Evolutionary conservation across 805 yeast species (phyloP).

Genomic region (Pichia phayaonensis): DNA sequence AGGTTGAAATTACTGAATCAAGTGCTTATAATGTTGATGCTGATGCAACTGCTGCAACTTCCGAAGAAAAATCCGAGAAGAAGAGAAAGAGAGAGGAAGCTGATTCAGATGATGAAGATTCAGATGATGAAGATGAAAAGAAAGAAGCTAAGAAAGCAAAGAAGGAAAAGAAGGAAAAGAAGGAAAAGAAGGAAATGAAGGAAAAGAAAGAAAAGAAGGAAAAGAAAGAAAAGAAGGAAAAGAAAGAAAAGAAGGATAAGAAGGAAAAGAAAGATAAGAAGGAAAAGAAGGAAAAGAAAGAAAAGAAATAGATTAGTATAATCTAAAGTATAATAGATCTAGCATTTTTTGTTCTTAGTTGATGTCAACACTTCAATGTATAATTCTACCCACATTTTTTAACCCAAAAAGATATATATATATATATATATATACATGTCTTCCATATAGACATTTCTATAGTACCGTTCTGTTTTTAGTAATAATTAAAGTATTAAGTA

Average conservation of each 20-base stretch:
- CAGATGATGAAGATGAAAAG: slow-evolving; percentile 19
- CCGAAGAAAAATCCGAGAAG: slow-evolving; percentile 14
- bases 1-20: slow-evolving; percentile 79
- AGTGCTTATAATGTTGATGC: slow-evolving; percentile 93
- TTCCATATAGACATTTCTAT: not conserved
- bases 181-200: slow-evolving; percentile 19
- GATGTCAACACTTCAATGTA: slow-evolving; percentile 9
- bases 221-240: slow-evolving; percentile 27
- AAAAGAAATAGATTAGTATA: slow-evolving; percentile 1
- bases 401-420: not conserved
- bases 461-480: slow-evolving; percentile 8
- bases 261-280: slow-evolving; percentile 21
- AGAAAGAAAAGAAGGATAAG: slow-evolving; percentile 27
- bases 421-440: not conserved
- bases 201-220: slow-evolving; percentile 19
- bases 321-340: not conserved
- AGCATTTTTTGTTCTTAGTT: not conserved
- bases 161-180: slow-evolving; percentile 17
- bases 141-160: slow-evolving; percentile 19
- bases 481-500: not conserved
- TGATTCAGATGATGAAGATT: slow-evolving; percentile 20
- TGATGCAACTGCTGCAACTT: slow-evolving; percentile 35
- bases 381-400: slow-evolving; percentile 6
- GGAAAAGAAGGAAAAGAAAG: slow-evolving; percentile 10
- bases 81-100: slow-evolving; percentile 22